These are phyloP conservation scores for Rhynchosporium agropyri DNA, from an alignment of 2,329 filamentous ascomycete species.

Conservation along the genomic window DNA sequence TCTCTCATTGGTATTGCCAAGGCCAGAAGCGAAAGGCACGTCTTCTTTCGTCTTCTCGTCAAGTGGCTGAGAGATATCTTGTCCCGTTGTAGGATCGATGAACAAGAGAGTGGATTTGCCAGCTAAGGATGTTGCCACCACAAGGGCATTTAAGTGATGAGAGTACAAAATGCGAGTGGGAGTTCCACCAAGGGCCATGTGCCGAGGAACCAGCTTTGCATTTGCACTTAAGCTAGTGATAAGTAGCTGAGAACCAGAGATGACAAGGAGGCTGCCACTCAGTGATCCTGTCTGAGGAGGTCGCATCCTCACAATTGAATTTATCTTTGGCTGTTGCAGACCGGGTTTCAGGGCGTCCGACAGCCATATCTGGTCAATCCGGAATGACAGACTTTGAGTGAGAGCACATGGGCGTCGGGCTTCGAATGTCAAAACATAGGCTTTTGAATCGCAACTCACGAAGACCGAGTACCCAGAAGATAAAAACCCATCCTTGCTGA, in stretches of 20 bases:
- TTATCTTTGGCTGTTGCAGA: slow-evolving; percentile 51
- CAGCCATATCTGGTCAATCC: slow-evolving; percentile 50
- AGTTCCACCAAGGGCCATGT: slow-evolving; percentile 47
- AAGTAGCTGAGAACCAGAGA: slow-evolving; percentile 54
- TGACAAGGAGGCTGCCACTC: slow-evolving; percentile 48
- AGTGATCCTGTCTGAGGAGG: slow-evolving; percentile 36
- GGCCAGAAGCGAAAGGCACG: slow-evolving; percentile 54
- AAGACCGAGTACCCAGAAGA: slow-evolving; percentile 44
- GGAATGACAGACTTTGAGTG: slow-evolving; percentile 9
- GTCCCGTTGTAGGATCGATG: slow-evolving; percentile 57
- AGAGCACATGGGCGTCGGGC: not conserved
- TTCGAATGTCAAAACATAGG: slow-evolving; percentile 41
- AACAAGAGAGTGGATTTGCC: slow-evolving; percentile 56
- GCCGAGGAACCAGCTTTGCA: slow-evolving; percentile 53
- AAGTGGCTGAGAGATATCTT: slow-evolving; percentile 51
- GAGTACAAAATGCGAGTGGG: slow-evolving; percentile 56
- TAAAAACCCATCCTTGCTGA: slow-evolving; percentile 34
- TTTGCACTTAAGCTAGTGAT: slow-evolving; percentile 55
- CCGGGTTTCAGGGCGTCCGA: slow-evolving; percentile 53
- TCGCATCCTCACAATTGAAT: slow-evolving; percentile 50
- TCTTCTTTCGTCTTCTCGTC: slow-evolving; percentile 47
- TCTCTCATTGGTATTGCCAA: slow-evolving; percentile 59
- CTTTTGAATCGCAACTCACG: slow-evolving; percentile 52
- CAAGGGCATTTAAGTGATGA: slow-evolving; percentile 52
- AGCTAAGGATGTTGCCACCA: slow-evolving; percentile 54